phyloP scores from a whole-genome alignment of 352 stramenopile genomes.

The Phytopythium mirpurense region DNA sequence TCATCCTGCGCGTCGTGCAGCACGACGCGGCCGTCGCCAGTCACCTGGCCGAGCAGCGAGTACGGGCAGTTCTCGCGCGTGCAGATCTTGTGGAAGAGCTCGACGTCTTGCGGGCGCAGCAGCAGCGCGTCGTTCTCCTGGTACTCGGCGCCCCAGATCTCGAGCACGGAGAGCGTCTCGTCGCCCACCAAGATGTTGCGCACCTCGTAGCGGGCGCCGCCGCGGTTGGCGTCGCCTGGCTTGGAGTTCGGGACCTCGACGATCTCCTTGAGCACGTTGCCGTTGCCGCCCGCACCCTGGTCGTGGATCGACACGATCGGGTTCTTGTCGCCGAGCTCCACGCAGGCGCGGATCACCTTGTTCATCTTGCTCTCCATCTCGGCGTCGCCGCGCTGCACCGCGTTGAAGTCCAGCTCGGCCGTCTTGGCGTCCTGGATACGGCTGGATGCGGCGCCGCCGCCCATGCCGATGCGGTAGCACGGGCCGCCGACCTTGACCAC shows the following conservation, averaged over 20 bases:
- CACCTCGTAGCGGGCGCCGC: constrained; percentile 92
- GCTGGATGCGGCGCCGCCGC: constrained; percentile 95
- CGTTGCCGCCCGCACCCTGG: constrained; percentile 98
- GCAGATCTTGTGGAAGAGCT: constrained; percentile 94
- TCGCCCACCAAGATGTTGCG: constrained; percentile 96
- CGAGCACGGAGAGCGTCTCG: constrained; percentile 96
- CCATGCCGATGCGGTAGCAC: constrained; percentile 98
- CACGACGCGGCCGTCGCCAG: constrained; percentile 94
- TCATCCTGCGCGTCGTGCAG: constrained; percentile 94
- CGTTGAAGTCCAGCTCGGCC: constrained; percentile 98
- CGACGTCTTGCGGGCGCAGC: constrained; percentile 85
- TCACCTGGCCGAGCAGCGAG: constrained; percentile 93
- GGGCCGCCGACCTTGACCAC: constrained; percentile 98
- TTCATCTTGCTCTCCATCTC: constrained; percentile 99
- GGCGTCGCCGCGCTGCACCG: constrained; percentile 98
- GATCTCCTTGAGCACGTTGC: constrained; percentile 99
- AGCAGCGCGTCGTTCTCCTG: constrained; percentile 99
- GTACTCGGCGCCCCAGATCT: constrained; percentile 99
- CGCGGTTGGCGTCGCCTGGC: constrained; percentile 85
- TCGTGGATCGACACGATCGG: constrained; percentile 99
- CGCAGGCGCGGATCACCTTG: constrained; percentile 97
- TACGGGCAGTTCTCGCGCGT: constrained; percentile 97
- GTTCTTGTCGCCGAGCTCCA: constrained; percentile 96
- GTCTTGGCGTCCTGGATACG: constrained; percentile 93
- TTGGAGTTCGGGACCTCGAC: constrained; percentile 86